phyloP scores from a whole-genome alignment of 1,284 basidiomycete species.

The Inonotus hispidus region DNA sequence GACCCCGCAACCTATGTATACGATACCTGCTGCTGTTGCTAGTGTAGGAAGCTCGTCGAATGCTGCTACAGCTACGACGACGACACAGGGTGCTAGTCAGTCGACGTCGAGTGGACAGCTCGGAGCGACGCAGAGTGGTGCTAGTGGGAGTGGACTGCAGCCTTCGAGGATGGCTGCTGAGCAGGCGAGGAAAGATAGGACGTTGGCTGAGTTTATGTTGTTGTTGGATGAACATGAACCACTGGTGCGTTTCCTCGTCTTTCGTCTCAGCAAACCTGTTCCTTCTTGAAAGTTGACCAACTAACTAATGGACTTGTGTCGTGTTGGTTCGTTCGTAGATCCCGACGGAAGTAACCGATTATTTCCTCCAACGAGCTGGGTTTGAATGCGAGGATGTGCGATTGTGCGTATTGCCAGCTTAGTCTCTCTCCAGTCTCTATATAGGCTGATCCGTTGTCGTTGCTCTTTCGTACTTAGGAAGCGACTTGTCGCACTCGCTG shows the following conservation, averaged over 20 bases:
- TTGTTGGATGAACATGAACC: constrained; percentile 98
- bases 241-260: constrained; percentile 55
- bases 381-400: constrained; percentile 95
- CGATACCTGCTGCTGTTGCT: constrained; percentile 8
- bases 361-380: constrained; percentile 93
- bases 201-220: constrained; percentile 89
- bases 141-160: background rate
- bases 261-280: background rate
- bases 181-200: constrained; percentile 82
- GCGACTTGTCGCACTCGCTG: constrained; percentile 89
- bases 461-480: constrained; percentile 68
- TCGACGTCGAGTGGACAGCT: constrained; percentile 28
- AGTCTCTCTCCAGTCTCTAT: background rate
- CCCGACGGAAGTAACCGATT: constrained; percentile 97
- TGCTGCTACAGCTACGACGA: constrained; percentile 19
- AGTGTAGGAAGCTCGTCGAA: constrained; percentile 7
- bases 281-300: no score
- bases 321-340: constrained; percentile 49
- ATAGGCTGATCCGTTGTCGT: background rate
- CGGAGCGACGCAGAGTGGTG: no score
- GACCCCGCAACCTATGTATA: constrained; percentile 3
- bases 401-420: constrained; percentile 50
- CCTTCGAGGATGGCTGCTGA: constrained; percentile 66
- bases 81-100: constrained; percentile 18
- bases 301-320: no score